Conservation (phyloP, 2,329 filamentous ascomycete species). For the Alternaria hordeiaustralica region DNA sequence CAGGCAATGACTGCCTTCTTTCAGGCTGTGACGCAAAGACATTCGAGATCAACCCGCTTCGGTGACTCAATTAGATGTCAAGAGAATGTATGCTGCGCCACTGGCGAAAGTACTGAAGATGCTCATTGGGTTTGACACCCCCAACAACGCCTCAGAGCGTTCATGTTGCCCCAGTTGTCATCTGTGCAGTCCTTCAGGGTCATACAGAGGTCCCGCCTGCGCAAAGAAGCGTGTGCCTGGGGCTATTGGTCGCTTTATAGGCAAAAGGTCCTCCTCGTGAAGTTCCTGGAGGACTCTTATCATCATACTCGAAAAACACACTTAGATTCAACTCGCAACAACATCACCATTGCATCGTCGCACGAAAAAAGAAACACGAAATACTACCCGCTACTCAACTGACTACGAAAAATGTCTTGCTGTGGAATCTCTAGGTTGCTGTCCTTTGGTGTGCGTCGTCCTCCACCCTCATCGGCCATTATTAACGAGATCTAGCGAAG, state of each 20-base stretch:
- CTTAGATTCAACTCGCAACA: background rate
- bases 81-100: constrained; percentile 31
- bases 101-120: too few relatives aligned
- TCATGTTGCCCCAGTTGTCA: background rate
- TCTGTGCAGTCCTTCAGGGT: background rate
- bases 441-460: background rate
- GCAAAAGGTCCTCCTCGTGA: background rate
- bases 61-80: constrained; percentile 19
- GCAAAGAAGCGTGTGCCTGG: background rate
- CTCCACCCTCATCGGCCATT: background rate
- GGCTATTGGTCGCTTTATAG: background rate
- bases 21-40: constrained; percentile 37
- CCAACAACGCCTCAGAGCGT: constrained; percentile 15
- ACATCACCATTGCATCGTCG: background rate
- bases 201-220: background rate
- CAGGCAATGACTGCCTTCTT: constrained; percentile 41
- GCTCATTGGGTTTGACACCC: constrained; percentile 29
- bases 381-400: background rate
- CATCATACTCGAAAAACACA: background rate
- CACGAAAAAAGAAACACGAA: background rate
- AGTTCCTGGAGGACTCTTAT: background rate
- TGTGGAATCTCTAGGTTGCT: background rate
- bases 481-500: background rate
- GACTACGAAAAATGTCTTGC: background rate
- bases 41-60: constrained; percentile 17